Evolutionary conservation across 2,329 filamentous ascomycete genomes (phyloP).

Genomic region (Ramularia endophylla): DNA sequence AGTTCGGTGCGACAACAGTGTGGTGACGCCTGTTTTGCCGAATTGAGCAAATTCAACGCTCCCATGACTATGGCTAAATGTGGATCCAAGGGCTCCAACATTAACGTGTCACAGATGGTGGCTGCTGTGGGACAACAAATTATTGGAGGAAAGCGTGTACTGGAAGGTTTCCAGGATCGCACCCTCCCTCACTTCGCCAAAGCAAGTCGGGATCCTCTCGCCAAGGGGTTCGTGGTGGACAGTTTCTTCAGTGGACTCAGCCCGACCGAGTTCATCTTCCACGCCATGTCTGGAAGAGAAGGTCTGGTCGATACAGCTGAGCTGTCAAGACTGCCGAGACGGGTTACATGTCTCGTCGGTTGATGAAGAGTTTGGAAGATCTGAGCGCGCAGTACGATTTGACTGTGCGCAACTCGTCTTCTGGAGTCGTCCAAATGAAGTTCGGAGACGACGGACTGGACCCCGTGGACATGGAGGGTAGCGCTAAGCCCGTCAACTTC

Average conservation of each 20-base stretch:
- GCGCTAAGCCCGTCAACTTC: constrained; percentile 87
- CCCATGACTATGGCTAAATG: constrained; percentile 96
- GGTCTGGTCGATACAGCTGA: constrained; percentile 94
- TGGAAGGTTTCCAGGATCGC: constrained; percentile 93
- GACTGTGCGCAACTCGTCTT: constrained; percentile 85
- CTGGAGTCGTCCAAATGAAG: constrained; percentile 90
- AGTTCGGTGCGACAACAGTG: constrained; percentile 88
- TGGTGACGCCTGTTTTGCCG: constrained; percentile 83
- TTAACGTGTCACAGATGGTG: constrained; percentile 99
- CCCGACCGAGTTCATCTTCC: constrained; percentile 93
- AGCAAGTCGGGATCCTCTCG: constrained; percentile 82
- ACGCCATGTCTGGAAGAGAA: constrained; percentile 97
- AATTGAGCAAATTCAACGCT: constrained; percentile 84
- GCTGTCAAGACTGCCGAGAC: constrained; percentile 99
- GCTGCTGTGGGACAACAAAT: constrained; percentile 96
- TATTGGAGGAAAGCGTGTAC: constrained; percentile 86
- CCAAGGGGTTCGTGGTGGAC: constrained; percentile 94
- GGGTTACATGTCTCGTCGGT: constrained; percentile 94
- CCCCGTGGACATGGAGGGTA: constrained; percentile 95
- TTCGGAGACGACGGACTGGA: constrained; percentile 95
- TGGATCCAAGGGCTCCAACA: constrained; percentile 91
- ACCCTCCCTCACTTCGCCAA: constrained; percentile 94
- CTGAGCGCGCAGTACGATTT: constrained; percentile 89
- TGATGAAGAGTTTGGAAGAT: constrained; percentile 98
- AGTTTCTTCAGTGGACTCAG: constrained; percentile 92